Base-by-base conservation (phyloP, 1,284 basidiomycete genomes). In the Xerocomus minutiporus region DNA sequence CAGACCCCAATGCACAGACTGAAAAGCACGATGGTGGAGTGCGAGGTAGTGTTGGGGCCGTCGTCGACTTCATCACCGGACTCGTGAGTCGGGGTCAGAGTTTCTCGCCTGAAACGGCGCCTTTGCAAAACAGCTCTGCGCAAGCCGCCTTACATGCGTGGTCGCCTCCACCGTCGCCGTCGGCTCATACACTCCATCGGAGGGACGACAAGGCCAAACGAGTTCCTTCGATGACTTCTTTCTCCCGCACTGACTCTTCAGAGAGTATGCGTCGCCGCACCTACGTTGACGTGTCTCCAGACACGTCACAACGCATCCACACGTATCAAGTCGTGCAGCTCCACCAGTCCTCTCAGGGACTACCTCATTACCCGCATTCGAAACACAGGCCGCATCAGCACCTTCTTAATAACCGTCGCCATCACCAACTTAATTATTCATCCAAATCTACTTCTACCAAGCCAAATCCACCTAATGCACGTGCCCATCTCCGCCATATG, bases 401-500 rank as follows among this genome's bases (percentile, higher is more conserved):
- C 50, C 61, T 47, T 40, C 54, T 58, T 54, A 59, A 54, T 53
- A 50, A 53, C 12, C 53, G 46, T 41, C 53, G 48, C 40, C 54
- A 61, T 39, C 61, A 60, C 12, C 57, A 57, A 32, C 46, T 46
- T 64, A 35, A 53, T 57, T 53, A 60, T 46, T 62, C 66, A 57
- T 58, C 66, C 46, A 59, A 63, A 44, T 48, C 57, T 34, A 49
- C 55, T 43, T 46, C 49, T 46, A 55, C 49, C 69, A 75, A 57
- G 52, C 50, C 50, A 51, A 57, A 64, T 57, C 56, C 53, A 23
- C 53, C 56, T 39, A 61, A 55, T 53, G 84, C 85, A 7, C 76
- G 77, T 9, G 78, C 81, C 8, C 81, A 86, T 60, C 75, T 88
- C 12, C 77, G 85, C 20, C 85, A 86, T 60, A 86, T 88, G 74